These are phyloP conservation scores for Colletotrichum siamense DNA, from an alignment of 2,329 filamentous ascomycete genomes.

Conservation along the genomic window DNA sequence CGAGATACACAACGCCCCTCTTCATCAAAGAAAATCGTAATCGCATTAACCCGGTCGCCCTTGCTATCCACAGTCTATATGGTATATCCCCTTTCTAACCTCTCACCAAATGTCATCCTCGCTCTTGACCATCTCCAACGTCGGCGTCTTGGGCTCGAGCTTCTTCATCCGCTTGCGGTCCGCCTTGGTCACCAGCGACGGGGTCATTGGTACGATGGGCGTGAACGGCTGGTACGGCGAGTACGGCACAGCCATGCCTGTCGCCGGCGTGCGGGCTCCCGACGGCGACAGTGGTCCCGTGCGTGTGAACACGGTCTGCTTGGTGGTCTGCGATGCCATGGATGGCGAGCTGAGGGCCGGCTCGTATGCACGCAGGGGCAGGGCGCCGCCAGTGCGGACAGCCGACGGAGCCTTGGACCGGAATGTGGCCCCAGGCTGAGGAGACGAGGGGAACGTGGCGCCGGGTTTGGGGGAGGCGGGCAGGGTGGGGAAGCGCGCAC, in stretches of 20 bases:
- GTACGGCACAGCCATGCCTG: constrained; percentile 70
- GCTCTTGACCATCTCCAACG: constrained; percentile 65
- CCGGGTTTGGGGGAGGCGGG: constrained; percentile 58
- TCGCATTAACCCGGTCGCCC: constrained; percentile 19
- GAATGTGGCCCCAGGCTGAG: constrained; percentile 55
- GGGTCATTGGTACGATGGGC: constrained; percentile 77
- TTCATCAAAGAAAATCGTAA: background rate
- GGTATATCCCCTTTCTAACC: constrained; percentile 11
- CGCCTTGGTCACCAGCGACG: constrained; percentile 72
- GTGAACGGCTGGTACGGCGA: constrained; percentile 82
- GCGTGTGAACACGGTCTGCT: constrained; percentile 70
- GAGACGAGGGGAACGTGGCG: constrained; percentile 54
- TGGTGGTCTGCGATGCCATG: constrained; percentile 53
- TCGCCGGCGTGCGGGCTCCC: constrained; percentile 67
- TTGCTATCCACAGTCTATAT: constrained; percentile 13
- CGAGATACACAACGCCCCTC: background rate
- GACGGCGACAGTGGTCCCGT: constrained; percentile 58
- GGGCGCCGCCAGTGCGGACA: constrained; percentile 59
- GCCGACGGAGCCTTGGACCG: constrained; percentile 57
- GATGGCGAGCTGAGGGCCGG: constrained; percentile 58
- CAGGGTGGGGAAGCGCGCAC: constrained; percentile 39
- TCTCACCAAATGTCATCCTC: constrained; percentile 69
- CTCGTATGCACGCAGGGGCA: constrained; percentile 69
- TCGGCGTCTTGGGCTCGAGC: constrained; percentile 67
- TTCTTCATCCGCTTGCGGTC: constrained; percentile 74